Percentiles rank a stretch among this genome's conserved stretches.
These are phyloP conservation scores for Parietichytrium sp. DNA, from an alignment of 108 stramenopile genomes.

Conservation along the genomic window DNA sequence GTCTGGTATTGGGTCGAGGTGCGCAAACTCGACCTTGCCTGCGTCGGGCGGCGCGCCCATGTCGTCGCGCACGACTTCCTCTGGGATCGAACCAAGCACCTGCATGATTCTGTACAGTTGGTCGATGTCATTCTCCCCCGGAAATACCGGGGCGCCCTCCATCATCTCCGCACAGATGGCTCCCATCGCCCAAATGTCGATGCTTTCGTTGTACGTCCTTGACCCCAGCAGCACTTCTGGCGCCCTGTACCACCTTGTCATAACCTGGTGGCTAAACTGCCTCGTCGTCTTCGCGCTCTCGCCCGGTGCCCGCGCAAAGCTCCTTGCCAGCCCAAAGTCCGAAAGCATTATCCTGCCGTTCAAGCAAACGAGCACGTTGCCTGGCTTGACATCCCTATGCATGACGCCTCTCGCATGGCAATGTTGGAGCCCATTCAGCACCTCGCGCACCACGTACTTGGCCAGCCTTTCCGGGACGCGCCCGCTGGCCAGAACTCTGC, in stretches of 20 bases:
- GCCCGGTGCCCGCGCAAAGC: no score
- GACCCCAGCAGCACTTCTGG: constrained; percentile 9
- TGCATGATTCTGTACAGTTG: background rate
- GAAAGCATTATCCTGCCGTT: constrained; percentile 11
- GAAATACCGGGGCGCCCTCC: background rate
- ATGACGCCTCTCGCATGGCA: background rate
- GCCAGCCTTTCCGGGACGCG: background rate
- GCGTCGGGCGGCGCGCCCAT: no score
- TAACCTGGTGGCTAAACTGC: constrained; percentile 7
- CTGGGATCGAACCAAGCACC: background rate
- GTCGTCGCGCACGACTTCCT: background rate
- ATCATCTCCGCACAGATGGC: background rate
- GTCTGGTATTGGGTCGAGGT: no score
- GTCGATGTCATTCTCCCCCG: constrained; percentile 31
- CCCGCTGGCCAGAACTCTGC: background rate
- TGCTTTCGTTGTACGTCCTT: background rate
- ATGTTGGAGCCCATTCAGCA: background rate
- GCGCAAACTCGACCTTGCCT: no score
- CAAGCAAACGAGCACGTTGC: background rate
- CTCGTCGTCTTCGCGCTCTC: background rate
- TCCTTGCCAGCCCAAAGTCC: constrained; percentile 7
- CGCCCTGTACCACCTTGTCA: constrained; percentile 10
- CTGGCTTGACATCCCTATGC: constrained; percentile 15
- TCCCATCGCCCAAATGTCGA: background rate
- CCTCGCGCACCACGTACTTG: background rate